A percentile compares a stretch with the other conserved stretches of the same genome.
Conservation (phyloP, 805 yeast species). For the Candida oleophila region DNA sequence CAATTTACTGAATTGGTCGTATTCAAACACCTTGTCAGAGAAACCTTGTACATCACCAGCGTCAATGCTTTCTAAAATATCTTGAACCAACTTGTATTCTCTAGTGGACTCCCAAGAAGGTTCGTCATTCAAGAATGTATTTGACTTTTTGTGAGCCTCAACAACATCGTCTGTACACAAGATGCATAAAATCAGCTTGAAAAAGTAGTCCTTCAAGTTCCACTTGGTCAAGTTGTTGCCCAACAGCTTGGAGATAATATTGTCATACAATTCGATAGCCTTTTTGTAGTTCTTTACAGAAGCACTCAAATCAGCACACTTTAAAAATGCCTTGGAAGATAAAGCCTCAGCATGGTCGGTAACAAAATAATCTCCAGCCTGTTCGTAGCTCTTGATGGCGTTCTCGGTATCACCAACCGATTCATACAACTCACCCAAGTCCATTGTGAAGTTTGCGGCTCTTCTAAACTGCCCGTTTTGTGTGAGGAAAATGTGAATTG, state of each 20-base stretch:
- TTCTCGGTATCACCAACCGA: conserved; percentile 59
- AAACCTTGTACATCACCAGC: conserved; percentile 78
- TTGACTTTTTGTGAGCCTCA: conserved; percentile 75
- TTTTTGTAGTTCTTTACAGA: conserved; percentile 61
- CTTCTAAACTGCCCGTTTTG: conserved; percentile 92
- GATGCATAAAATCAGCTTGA: conserved; percentile 79
- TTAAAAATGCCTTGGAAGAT: conserved; percentile 81
- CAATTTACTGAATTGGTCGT: conserved; percentile 81
- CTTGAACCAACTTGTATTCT: conserved; percentile 68
- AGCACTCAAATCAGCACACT: conserved; percentile 87
- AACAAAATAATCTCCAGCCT: conserved; percentile 94
- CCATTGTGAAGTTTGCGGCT: conserved; percentile 92
- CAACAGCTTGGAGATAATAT: conserved; percentile 71
- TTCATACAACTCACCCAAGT: conserved; percentile 85
- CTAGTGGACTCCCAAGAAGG: conserved; percentile 72
- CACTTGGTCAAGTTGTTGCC: conserved; percentile 79
- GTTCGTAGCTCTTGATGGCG: conserved; percentile 79
- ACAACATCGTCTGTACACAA: conserved; percentile 84
- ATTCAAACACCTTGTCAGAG: conserved; percentile 73
- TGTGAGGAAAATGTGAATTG: conserved; percentile 77
- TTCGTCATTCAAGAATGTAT: conserved; percentile 67
- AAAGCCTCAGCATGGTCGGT: conserved; percentile 93
- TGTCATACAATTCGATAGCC: conserved; percentile 77
- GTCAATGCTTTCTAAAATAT: conserved; percentile 69
- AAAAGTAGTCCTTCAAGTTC: conserved; percentile 89